Evolutionary conservation across 2,329 filamentous ascomycete species (phyloP), one percentile per base, ranked within the genome.

Genomic region (Rugonectria rugulosa): DNA sequence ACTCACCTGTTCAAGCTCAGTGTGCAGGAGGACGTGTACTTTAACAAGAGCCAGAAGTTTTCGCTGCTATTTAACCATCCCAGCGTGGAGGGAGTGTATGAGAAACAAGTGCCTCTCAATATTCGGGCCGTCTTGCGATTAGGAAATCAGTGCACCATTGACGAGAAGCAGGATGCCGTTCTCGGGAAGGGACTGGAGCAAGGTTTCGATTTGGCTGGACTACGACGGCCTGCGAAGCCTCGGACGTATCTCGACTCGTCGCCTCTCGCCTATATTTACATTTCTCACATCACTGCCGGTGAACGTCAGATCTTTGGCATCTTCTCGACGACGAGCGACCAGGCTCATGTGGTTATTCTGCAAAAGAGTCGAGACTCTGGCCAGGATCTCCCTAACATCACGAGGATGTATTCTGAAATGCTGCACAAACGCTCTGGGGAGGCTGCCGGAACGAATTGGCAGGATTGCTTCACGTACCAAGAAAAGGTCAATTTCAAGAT

Each of bases 41-140:
- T 97, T 57, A 86, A 88, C 38, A 91, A 98, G 72, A 82, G 88
- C 0, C 89, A 92, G 59, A 96, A 92, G 70, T 88, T 98, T 58
- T 86, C 88, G 2, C 76, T 88, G 23, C 79, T 98, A 2, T 94
- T 97, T 77, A 92, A 94, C 60, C 93, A 99, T 70, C 86, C 92
- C 0, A 97, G 92, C 72, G 91, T 99, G 2, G 95, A 99, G 74
- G 96, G 96, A 24, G 92, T 99, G 12, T 99, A 99, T 69, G 96
- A 99, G 76, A 94, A 89, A 68, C 90, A 97, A 63, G 82, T 99
- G 2, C 92, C 96, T 1, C 80, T 98, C 6, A 91, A 91, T 60
- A 84, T 96, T 42, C 86, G 94, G 34, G 95, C 94, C 4, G 84
- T 99, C 26, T 83, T 99, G 9, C 90, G 95, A 64, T 80, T 99